Conservation (phyloP, 2,329 filamentous ascomycete genomes). For the Alternaria gansuensis region DNA sequence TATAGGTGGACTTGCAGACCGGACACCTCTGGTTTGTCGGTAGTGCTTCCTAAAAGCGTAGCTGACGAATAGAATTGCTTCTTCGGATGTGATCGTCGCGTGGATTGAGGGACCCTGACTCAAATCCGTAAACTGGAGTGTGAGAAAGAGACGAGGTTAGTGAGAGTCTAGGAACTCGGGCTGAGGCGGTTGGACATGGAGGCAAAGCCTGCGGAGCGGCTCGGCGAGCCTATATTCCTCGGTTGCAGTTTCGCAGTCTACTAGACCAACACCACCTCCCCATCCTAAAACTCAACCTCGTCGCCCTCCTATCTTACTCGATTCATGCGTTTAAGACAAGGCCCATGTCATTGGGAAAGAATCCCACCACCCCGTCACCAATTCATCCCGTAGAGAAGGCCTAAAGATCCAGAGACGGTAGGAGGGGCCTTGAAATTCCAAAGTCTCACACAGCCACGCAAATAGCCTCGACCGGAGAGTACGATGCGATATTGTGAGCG, state of each 20-base stretch:
- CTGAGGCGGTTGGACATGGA: background rate
- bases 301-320: background rate
- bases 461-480: background rate
- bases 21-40: background rate
- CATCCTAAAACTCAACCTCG: too few relatives aligned
- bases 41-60: background rate
- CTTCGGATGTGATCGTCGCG: background rate
- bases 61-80: background rate
- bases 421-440: too few relatives aligned
- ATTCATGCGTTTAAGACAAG: background rate
- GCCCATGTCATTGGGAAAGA: background rate
- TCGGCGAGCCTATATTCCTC: slow-evolving; percentile 2
- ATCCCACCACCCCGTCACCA: too few relatives aligned
- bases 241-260: background rate
- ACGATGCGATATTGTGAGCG: background rate
- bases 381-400: too few relatives aligned
- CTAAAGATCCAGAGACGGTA: too few relatives aligned
- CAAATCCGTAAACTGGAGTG: background rate
- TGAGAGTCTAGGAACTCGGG: background rate
- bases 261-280: background rate
- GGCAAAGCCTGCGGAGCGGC: background rate
- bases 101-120: background rate
- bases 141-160: background rate
- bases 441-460: background rate
- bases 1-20: background rate